Evolutionary conservation across 1,139 yeast species (phyloP), one percentile per base, ranked within the genome.

Genomic region (Pichia sp.): DNA sequence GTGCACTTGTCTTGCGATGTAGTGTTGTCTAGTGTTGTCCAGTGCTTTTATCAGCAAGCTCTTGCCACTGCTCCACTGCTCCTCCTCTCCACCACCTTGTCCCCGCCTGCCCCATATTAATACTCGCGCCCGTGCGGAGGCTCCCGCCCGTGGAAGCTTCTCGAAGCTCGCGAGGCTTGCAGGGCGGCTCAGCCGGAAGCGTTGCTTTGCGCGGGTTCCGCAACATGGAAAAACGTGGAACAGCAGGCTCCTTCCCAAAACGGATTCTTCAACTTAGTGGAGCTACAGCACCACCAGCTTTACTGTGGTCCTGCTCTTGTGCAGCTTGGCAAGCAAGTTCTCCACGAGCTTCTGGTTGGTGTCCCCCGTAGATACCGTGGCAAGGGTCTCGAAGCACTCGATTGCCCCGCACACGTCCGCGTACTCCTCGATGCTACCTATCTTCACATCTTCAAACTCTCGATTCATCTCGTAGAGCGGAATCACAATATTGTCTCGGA

Each of bases 311-410:
- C 47, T 26, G 30, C n/a, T n/a, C n/a, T n/a, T n/a, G n/a, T n/a
- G n/a, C 31, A 50, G 43, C 30, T 50, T 55, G 23, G 49, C 49
- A 50, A 54, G 51, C 40, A 76, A 55, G 36, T 66, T 70, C 39
- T 77, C 79, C 14, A 79, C 62, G n/a, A 67, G 62, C 33, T 60
- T 60, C 49, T 78, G 84, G 43, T 70, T 69, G 17, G 70, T 70
- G 50, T 76, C 79, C 10, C 60, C 64, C 1, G 78, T 68, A 35
- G 69, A 71, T 3, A 76, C 66, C 1, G 74, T 65, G 14, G 71
- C 67, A 22, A 79, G 55, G 26, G 73, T 62, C 14, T 79, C 75
- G 46, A 77, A 69, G 50, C 85, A 79, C 52, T 77, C 83, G 17
- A 37, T 35, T 11, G 40, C 33, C 15, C 28, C 31, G n/a, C 18